phyloP scores from a whole-genome alignment of 306 rosid species.

The Prunus kanzakura region DNA sequence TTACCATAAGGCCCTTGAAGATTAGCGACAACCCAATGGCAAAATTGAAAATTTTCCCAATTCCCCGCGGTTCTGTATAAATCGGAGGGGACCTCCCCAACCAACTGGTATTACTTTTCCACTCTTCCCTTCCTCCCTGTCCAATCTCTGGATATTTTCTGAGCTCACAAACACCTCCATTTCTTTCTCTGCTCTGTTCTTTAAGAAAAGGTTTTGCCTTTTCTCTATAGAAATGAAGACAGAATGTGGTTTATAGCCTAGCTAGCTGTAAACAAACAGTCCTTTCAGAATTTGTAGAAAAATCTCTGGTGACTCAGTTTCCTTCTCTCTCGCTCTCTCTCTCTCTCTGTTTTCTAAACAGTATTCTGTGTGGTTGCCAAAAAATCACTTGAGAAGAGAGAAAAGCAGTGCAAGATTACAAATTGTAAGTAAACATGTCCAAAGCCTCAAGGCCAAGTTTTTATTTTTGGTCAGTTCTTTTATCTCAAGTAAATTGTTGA shows the following conservation, averaged over 20 bases:
- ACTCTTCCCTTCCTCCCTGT: neutral
- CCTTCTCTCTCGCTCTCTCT: neutral
- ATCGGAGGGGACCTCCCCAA: neutral
- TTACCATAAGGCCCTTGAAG: no score
- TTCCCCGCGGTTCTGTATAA: neutral
- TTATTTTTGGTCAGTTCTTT: neutral
- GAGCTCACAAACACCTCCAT: neutral
- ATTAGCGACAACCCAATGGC: neutral
- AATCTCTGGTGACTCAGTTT: neutral
- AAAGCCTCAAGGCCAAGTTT: neutral
- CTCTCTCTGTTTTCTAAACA: neutral
- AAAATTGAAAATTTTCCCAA: neutral
- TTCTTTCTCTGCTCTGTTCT: neutral
- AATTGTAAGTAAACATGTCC: neutral
- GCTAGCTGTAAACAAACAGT: neutral
- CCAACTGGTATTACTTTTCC: neutral
- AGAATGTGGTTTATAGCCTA: neutral
- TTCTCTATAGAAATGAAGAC: neutral
- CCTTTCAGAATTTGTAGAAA: neutral
- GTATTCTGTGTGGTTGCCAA: neutral
- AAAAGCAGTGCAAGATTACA: neutral
- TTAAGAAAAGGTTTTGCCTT: neutral
- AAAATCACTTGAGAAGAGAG: neutral
- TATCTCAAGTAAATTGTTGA: neutral
- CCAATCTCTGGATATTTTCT: conserved; percentile 2